Evolutionary conservation across 2,329 filamentous ascomycete species (phyloP), one percentile per base, ranked within the genome.

Genomic region (Boeremia lycopersici): DNA sequence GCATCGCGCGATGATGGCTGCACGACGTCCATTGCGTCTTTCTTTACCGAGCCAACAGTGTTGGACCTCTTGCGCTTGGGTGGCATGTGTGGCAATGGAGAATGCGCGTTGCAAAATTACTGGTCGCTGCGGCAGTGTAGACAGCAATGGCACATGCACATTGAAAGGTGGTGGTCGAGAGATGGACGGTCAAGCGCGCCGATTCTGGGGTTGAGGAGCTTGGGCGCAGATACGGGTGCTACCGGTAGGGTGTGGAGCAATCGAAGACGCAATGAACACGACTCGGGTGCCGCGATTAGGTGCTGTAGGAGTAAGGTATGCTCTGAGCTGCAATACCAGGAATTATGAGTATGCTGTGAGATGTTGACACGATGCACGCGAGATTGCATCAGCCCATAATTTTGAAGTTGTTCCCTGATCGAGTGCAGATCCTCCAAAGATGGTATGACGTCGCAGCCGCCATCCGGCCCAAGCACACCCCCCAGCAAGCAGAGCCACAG

Each of bases 31-130:
- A 83, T 78, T 64, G 78, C 71, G 58, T 80, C 71, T 63, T 81
- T 76, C 57, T 82, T 78, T 59, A 79, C 75, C 28, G 75, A 80
- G 62, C 81, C 74, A 17, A 79, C 76, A 58, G 82, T 83, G 55
- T 79, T 79, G 51, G 83, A 84, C 74, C 93, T 87, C 84, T 96
- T 96, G 77, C 93, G 89, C 82, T 96, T 96, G 67, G 79, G 75
- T 54, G 77, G 72, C 74, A 75, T 75, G 57, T 57, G 54, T 48
- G 39, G 48, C 36, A 11, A 10, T 30, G 39, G 4, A 17, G n/a
- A 28, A 8, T 15, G 55, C 31, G 48, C 26, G 29, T 26, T 39
- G 23, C 13, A 17, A 13, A 2, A 12, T 10, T 19, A 11, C 25
- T 34, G 12, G 12, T 26, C 15, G 2, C 9, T 23, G 53, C 47